These are phyloP conservation scores for Astrephomene gubernaculifera DNA, from an alignment of 139 green algal species.

Conservation along the genomic window DNA sequence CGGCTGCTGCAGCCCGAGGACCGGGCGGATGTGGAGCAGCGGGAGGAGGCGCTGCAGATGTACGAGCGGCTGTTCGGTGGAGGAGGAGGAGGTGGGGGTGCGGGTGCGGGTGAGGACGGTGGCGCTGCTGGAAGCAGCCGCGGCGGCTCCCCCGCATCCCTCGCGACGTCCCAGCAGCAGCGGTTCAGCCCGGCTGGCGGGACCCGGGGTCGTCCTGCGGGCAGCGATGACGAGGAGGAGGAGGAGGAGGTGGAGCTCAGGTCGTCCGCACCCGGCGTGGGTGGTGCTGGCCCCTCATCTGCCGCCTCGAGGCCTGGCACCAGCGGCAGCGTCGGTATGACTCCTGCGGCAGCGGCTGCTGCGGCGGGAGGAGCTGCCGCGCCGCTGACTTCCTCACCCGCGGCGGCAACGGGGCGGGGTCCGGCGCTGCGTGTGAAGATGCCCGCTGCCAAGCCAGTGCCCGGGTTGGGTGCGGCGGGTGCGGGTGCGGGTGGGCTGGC, in stretches of 20 bases:
- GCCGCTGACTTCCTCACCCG: neutral
- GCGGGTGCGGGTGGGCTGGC: neutral
- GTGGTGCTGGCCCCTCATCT: neutral
- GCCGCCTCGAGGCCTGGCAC: neutral
- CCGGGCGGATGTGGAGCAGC: constrained; percentile 4
- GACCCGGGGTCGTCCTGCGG: no score
- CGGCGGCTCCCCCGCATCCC: neutral
- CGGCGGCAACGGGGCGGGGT: neutral
- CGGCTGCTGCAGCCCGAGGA: constrained; percentile 5
- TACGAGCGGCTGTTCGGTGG: constrained; percentile 31
- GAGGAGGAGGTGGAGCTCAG: constrained; percentile 17
- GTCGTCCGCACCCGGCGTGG: neutral
- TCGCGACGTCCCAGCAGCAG: neutral
- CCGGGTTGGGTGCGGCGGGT: neutral
- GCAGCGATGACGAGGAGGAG: neutral
- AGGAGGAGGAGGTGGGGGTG: neutral
- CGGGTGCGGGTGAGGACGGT: neutral
- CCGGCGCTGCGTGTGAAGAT: neutral
- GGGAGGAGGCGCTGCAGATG: constrained; percentile 25
- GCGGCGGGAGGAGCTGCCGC: no score
- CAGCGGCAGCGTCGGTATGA: neutral
- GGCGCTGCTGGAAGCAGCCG: neutral
- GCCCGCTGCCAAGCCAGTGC: neutral
- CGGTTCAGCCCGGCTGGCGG: no score
- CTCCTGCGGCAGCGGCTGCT: neutral